Evolutionary conservation across 2,329 filamentous ascomycete species (phyloP).

Genomic region (Cladosporium cucumerinum): DNA sequence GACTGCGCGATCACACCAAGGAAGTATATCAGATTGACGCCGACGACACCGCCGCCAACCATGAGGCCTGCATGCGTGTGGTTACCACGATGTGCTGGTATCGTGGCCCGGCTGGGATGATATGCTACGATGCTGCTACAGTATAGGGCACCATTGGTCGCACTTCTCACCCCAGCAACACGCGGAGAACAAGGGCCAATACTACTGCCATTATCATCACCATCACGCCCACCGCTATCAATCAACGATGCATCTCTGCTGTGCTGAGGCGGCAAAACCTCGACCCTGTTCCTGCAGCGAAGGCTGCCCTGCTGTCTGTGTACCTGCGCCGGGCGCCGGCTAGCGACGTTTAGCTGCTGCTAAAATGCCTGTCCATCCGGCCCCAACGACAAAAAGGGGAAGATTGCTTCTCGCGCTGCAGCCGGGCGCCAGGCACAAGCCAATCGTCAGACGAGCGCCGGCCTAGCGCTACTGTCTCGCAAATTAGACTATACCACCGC

Average conservation of each 20-base stretch:
- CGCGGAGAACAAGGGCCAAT: background rate
- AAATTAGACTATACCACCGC: constrained; percentile 17
- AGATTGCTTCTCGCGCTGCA: background rate
- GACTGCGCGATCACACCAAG: background rate
- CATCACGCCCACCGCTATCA: background rate
- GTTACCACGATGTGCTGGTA: background rate
- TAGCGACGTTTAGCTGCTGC: background rate
- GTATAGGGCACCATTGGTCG: background rate
- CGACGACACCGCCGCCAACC: background rate
- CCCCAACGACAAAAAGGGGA: constrained; percentile 12
- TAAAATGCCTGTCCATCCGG: background rate
- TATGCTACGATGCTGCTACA: background rate
- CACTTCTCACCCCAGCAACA: background rate
- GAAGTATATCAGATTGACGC: constrained; percentile 7
- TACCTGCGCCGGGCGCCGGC: constrained; percentile 15
- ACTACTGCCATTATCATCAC: background rate
- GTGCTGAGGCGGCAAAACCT: constrained; percentile 9
- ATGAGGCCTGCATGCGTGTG: background rate
- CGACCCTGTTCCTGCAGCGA: constrained; percentile 4
- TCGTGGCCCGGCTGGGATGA: background rate
- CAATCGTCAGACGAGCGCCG: constrained; percentile 16
- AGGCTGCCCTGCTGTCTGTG: constrained; percentile 6
- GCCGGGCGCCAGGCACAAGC: constrained; percentile 13
- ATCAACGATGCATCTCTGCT: background rate
- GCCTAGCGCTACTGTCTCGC: constrained; percentile 14